Evolutionary conservation across 768 basidiomycete genomes (phyloP), one percentile per base, ranked within the genome.

Genomic region (Phylloporus rhodoxanthus): DNA sequence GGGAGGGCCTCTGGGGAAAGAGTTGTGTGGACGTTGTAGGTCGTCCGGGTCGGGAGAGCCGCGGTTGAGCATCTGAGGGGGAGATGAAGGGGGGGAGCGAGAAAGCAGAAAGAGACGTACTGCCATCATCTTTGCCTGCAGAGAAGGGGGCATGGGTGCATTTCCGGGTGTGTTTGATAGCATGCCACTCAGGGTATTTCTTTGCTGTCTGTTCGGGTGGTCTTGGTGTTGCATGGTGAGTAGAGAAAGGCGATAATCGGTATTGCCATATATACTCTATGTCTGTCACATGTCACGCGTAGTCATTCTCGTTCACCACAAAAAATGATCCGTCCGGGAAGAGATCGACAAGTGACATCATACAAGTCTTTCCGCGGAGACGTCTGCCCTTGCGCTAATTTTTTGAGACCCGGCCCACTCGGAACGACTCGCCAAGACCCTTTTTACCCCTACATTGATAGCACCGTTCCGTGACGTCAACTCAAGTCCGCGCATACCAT

Each of bases 81-180:
- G 13, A 54, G 55, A 57, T 63, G 62, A 50, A 45, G 44, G 56
- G 48, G 8, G 13, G 2, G 14, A 15, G 38, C 21, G 3, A 17
- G 15, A 15, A 9, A 4, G 39, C 23, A 1, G 11, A 19, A 29
- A 13, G 32, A 38, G 37, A 74, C 81, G 58, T 64, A 94, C 91
- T 25, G 86, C 89, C 36, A 87, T 89, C 86, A 97, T 88, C 74
- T 92, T 96, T 54, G 89, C 91, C 64, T 93, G 92, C 39, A 98
- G 77, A 40, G 81, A 77, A 0, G 93, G 90, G 0, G 94, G 94
- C 54, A 98, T 88, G 41, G 87, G 85, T 0, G 85, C 85, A 17
- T 78, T 67, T 36, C 71, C 60, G 51, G 66, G 52, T 49, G 62
- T 66, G 69, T 68, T 72, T 37, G 70, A 64, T 54, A 82, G 75